Conservation (phyloP, 768 basidiomycete species). For the Hydnum rufescens region DNA sequence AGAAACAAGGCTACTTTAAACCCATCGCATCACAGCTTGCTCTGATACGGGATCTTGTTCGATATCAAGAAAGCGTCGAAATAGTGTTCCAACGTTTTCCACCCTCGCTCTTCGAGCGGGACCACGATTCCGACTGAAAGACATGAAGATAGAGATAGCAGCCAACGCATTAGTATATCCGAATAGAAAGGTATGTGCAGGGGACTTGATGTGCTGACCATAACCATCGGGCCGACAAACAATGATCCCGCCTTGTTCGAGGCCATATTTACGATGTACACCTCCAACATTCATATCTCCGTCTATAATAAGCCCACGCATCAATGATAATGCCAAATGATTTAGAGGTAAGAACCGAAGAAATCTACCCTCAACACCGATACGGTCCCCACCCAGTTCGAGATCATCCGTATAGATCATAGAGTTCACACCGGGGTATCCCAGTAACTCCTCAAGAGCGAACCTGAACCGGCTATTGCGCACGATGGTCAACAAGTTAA, state of each 20-base stretch:
- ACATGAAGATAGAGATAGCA: not conserved
- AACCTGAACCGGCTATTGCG: not conserved
- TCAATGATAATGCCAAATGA: not conserved
- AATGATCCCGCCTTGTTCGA: constrained; percentile 15
- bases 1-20: too few species aligned
- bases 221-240: constrained; percentile 19
- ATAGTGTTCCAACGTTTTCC: constrained; percentile 15
- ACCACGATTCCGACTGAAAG: constrained; percentile 14
- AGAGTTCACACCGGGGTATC: not conserved
- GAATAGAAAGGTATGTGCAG: not conserved
- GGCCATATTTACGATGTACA: constrained; percentile 10
- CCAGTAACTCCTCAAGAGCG: not conserved
- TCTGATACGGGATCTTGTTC: too few species aligned
- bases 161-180: not conserved
- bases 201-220: not conserved
- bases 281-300: not conserved
- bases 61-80: constrained; percentile 14
- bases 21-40: too few species aligned
- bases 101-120: constrained; percentile 11
- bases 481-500: not conserved
- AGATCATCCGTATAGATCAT: not conserved
- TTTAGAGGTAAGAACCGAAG: not conserved
- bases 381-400: not conserved
- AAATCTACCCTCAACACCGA: not conserved
- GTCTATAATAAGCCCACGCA: not conserved